phyloP scores from a whole-genome alignment of 257 asterid species.

The Eustoma russellianum region DNA sequence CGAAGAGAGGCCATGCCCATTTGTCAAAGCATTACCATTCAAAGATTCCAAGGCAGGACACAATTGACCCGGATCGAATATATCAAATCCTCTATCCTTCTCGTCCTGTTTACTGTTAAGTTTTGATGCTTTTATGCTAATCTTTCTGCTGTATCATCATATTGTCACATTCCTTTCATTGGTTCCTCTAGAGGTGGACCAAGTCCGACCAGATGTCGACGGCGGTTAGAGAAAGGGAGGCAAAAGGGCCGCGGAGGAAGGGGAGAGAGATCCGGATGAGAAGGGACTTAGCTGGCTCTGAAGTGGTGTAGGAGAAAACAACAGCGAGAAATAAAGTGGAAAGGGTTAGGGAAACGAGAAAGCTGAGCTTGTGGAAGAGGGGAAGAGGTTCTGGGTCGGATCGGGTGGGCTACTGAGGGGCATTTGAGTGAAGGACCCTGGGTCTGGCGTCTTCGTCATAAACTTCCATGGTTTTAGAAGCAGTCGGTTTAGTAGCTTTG shows the following conservation, averaged over 20 bases:
- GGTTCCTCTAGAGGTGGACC: conserved; percentile 43
- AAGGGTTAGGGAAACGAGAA: conserved; percentile 37
- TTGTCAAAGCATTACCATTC: conserved; percentile 8
- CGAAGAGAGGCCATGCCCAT: conserved; percentile 5
- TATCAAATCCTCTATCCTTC: conserved; percentile 3
- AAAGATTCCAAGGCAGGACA: neutral
- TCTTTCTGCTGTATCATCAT: conserved; percentile 20
- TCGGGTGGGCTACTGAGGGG: conserved; percentile 22
- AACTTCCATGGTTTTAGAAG: conserved; percentile 50
- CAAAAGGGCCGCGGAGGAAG: conserved; percentile 83
- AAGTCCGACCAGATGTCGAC: conserved; percentile 88
- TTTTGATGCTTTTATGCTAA: conserved; percentile 32
- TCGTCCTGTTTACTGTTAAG: conserved; percentile 18
- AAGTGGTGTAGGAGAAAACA: conserved; percentile 34
- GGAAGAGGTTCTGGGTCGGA: conserved; percentile 7
- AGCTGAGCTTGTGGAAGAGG: conserved; percentile 46
- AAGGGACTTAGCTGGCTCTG: conserved; percentile 59
- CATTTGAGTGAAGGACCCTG: conserved; percentile 65
- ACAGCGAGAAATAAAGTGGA: conserved; percentile 32
- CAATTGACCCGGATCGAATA: neutral
- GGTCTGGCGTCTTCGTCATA: conserved; percentile 81
- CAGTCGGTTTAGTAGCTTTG: too few relatives aligned
- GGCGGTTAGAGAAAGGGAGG: conserved; percentile 68
- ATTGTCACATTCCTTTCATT: conserved; percentile 4
- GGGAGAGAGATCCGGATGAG: too few relatives aligned